phyloP scores from a whole-genome alignment of 306 rosid species.

The Inga oerstediana region DNA sequence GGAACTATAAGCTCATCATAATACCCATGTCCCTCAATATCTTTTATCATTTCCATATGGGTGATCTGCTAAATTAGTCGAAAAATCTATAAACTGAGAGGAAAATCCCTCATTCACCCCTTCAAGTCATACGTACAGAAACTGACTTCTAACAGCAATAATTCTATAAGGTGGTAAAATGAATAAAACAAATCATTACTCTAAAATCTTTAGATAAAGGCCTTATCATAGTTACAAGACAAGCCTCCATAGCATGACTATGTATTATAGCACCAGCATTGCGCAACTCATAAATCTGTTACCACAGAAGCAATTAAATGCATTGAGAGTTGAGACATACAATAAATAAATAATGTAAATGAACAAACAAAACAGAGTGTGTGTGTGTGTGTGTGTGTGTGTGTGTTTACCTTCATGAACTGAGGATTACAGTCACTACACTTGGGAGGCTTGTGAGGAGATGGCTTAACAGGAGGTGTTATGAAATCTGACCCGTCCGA shows the following conservation, averaged over 20 bases:
- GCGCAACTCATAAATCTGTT: constrained; percentile 58
- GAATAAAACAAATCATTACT: constrained; percentile 40
- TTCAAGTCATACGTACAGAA: not conserved
- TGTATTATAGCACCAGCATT: constrained; percentile 72
- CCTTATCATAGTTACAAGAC: constrained; percentile 62
- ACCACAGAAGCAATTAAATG: not conserved
- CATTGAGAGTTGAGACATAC: not conserved
- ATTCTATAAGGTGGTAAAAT: not conserved
- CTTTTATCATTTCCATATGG: constrained; percentile 78
- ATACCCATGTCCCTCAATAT: constrained; percentile 73
- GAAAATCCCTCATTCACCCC: not conserved
- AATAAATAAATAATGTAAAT: not conserved
- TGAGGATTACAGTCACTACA: not conserved
- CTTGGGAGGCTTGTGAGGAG: constrained; percentile 25
- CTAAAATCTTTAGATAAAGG: constrained; percentile 63
- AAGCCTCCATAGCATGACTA: constrained; percentile 69
- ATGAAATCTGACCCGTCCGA: constrained; percentile 23
- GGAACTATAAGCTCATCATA: constrained; percentile 70
- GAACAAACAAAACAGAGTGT: not conserved
- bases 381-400: too few species aligned
- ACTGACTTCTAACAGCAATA: not conserved
- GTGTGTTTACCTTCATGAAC: constrained; percentile 3
- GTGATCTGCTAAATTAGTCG: constrained; percentile 47
- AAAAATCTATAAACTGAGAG: not conserved
- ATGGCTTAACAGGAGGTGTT: constrained; percentile 19